Conservation (phyloP, 2,329 filamentous ascomycete genomes). For the Dendrostoma leiphaemia region DNA sequence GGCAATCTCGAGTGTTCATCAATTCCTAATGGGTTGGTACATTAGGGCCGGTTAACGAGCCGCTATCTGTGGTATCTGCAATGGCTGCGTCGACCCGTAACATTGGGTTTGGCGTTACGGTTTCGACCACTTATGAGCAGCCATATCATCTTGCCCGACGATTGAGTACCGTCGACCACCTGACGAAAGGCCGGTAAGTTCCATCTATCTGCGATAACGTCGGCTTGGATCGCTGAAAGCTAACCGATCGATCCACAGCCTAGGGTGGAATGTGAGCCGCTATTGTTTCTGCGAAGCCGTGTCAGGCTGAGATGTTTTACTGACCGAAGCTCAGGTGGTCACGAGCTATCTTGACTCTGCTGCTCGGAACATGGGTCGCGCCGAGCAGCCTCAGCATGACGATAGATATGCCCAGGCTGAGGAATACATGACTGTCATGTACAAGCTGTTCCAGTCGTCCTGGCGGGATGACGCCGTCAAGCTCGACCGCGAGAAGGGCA, state of each 20-base stretch:
- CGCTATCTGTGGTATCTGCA: slow-evolving; percentile 58
- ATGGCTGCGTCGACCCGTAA: slow-evolving; percentile 67
- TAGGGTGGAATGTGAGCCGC: slow-evolving; percentile 44
- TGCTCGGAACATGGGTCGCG: slow-evolving; percentile 59
- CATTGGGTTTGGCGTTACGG: slow-evolving; percentile 67
- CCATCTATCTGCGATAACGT: background rate
- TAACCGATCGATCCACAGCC: too few species aligned
- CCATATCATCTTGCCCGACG: slow-evolving; percentile 65
- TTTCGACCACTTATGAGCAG: slow-evolving; percentile 67
- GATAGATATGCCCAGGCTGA: slow-evolving; percentile 60
- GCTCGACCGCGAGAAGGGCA: slow-evolving; percentile 50
- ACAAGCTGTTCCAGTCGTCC: slow-evolving; percentile 48
- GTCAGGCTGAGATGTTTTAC: background rate
- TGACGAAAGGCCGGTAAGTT: slow-evolving; percentile 54
- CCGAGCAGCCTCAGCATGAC: slow-evolving; percentile 58
- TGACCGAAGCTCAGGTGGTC: slow-evolving; percentile 45
- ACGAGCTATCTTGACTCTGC: slow-evolving; percentile 68
- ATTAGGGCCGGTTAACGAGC: slow-evolving; percentile 64
- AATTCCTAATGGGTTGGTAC: background rate
- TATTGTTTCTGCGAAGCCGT: too few species aligned
- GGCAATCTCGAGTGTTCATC: too few species aligned
- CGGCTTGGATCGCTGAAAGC: background rate
- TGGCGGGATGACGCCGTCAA: slow-evolving; percentile 58
- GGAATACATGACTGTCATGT: slow-evolving; percentile 60
- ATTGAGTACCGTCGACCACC: slow-evolving; percentile 65